Conservation (phyloP, 495 filamentous ascomycete genomes). For the Tuber aestivum region DNA sequence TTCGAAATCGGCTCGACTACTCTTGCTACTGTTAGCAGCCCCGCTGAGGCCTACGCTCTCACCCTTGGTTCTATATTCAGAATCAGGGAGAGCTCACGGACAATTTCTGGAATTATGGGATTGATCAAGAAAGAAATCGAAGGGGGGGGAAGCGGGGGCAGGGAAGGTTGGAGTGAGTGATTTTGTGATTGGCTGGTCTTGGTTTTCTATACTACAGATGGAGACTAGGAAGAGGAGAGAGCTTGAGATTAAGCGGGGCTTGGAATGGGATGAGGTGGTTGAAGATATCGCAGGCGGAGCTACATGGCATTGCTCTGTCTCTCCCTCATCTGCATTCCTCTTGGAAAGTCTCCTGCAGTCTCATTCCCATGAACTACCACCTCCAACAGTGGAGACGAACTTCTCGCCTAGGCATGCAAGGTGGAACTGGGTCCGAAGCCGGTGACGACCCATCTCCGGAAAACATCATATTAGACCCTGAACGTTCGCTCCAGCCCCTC, state of each 20-base stretch:
- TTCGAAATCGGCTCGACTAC: constrained; percentile 64
- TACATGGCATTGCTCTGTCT: constrained; percentile 35
- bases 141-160: no score
- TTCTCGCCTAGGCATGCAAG: constrained; percentile 24
- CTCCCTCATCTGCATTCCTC: constrained; percentile 31
- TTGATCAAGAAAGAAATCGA: no score
- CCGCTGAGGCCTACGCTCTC: no score
- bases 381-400: constrained; percentile 21
- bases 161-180: no score
- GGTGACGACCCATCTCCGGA: constrained; percentile 10
- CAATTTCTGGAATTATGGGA: no score
- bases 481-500: constrained; percentile 13
- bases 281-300: no score
- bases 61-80: no score
- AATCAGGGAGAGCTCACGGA: no score
- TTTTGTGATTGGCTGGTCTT: no score
- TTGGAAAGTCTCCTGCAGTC: constrained; percentile 24
- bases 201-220: no score
- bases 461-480: constrained; percentile 33
- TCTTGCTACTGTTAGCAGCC: constrained; percentile 55
- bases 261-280: constrained; percentile 26
- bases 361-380: constrained; percentile 25
- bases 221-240: no score
- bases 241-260: no score
- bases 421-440: constrained; percentile 11